phyloP scores from a whole-genome alignment of 805 yeast species.

The Allodekkera sacchari region DNA sequence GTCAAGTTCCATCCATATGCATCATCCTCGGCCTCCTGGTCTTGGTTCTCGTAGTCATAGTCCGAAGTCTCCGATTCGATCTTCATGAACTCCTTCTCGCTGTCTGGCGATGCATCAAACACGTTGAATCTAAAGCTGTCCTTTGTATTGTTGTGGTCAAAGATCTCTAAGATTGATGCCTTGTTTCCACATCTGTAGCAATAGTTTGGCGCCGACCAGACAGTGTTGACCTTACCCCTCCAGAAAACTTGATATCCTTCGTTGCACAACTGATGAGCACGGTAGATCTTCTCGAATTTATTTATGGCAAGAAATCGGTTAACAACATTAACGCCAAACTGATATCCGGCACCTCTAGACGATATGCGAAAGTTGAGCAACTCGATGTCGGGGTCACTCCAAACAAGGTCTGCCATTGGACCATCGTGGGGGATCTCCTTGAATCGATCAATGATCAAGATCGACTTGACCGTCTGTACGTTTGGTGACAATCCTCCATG shows the following conservation, averaged over 20 bases:
- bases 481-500: constrained; percentile 97
- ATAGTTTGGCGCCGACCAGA: constrained; percentile 98
- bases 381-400: constrained; percentile 96
- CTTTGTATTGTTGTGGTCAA: constrained; percentile 40
- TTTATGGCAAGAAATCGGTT: constrained; percentile 77
- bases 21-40: constrained; percentile 11
- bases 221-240: constrained; percentile 86
- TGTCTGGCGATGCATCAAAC: constrained; percentile 95
- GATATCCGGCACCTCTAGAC: constrained; percentile 97
- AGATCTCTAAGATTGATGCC: constrained; percentile 91
- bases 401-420: constrained; percentile 97
- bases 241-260: constrained; percentile 93
- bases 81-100: constrained; percentile 47
- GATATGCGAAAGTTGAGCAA: constrained; percentile 72
- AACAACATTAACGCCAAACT: constrained; percentile 88
- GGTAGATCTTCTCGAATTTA: constrained; percentile 66
- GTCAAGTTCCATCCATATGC: constrained; percentile 3
- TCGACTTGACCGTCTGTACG: constrained; percentile 89
- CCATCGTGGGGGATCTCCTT: constrained; percentile 98
- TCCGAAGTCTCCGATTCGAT: constrained; percentile 19
- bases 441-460: constrained; percentile 81
- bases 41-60: constrained; percentile 22
- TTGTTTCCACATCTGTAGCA: constrained; percentile 96
- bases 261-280: constrained; percentile 96
- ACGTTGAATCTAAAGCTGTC: constrained; percentile 73